A percentile compares a stretch with the other conserved stretches of the same genome.
These are phyloP conservation scores for Calcarisporium arbuscula DNA, from an alignment of 2,329 filamentous ascomycete species.

Conservation along the genomic window DNA sequence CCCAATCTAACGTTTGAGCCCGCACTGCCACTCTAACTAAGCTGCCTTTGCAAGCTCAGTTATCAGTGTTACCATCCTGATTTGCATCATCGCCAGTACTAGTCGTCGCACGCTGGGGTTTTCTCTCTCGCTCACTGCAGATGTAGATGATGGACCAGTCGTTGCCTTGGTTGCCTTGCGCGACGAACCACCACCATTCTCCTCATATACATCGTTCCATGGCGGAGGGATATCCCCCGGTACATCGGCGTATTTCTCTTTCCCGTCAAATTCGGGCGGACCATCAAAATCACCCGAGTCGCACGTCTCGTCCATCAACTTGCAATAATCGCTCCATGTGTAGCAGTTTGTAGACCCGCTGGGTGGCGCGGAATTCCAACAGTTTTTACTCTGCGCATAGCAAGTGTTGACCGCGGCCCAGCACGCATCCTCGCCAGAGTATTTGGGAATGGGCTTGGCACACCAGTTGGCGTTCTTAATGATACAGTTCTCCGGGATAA, in stretches of 20 bases:
- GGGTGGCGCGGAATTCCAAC: slow-evolving; percentile 52
- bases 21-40: too few relatives aligned
- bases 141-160: too few relatives aligned
- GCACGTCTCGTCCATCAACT: slow-evolving; percentile 37
- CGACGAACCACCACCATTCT: slow-evolving; percentile 12
- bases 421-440: slow-evolving; percentile 50
- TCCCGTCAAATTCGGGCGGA: slow-evolving; percentile 37
- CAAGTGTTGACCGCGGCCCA: slow-evolving; percentile 50
- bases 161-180: too few relatives aligned
- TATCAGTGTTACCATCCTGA: too few relatives aligned
- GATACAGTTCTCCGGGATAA: slow-evolving; percentile 50
- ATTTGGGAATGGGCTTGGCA: slow-evolving; percentile 52
- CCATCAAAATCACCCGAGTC: slow-evolving; percentile 36
- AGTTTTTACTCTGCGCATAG: slow-evolving; percentile 53
- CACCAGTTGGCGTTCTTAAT: slow-evolving; percentile 70
- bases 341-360: slow-evolving; percentile 55
- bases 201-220: slow-evolving; percentile 19
- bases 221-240: slow-evolving; percentile 27
- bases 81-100: too few relatives aligned
- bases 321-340: slow-evolving; percentile 58
- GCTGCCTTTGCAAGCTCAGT: too few relatives aligned
- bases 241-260: slow-evolving; percentile 21
- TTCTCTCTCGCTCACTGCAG: too few relatives aligned
- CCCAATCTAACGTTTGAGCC: too few relatives aligned
- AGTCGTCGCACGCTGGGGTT: too few relatives aligned